Evolutionary conservation across 768 basidiomycete genomes (phyloP).

Genomic region (Pleurotus giganteus): DNA sequence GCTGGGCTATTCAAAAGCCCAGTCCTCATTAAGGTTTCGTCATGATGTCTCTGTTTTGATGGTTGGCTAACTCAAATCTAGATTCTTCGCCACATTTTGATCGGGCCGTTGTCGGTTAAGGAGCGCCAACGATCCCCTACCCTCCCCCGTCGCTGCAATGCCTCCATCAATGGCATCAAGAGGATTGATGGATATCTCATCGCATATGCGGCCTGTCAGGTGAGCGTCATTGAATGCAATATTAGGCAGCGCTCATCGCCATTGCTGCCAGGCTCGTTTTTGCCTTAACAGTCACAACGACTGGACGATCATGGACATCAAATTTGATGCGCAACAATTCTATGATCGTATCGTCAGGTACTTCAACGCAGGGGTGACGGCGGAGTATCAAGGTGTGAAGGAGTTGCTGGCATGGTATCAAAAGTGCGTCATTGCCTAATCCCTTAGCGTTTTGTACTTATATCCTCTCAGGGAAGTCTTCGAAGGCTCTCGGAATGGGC

Average conservation of each 20-base stretch:
- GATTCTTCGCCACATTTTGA: neutral
- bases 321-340: neutral
- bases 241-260: neutral
- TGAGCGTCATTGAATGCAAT: neutral
- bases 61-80: neutral
- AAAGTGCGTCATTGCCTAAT: too few relatives aligned
- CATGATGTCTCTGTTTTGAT: neutral
- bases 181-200: neutral
- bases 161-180: neutral
- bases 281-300: neutral
- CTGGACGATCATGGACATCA: neutral
- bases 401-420: neutral
- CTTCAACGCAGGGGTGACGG: neutral
- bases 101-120: neutral
- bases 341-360: neutral
- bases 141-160: neutral
- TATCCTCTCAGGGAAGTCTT: too few relatives aligned
- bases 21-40: neutral
- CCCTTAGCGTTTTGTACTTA: too few relatives aligned
- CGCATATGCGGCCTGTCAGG: neutral
- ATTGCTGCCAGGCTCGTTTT: neutral
- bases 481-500: too few relatives aligned
- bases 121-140: neutral
- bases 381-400: neutral
- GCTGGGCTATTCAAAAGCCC: constrained; percentile 18